Percentiles rank a stretch among this genome's conserved stretches.
Conservation (phyloP, 352 stramenopile genomes). For the Globisporangium polare region DNA sequence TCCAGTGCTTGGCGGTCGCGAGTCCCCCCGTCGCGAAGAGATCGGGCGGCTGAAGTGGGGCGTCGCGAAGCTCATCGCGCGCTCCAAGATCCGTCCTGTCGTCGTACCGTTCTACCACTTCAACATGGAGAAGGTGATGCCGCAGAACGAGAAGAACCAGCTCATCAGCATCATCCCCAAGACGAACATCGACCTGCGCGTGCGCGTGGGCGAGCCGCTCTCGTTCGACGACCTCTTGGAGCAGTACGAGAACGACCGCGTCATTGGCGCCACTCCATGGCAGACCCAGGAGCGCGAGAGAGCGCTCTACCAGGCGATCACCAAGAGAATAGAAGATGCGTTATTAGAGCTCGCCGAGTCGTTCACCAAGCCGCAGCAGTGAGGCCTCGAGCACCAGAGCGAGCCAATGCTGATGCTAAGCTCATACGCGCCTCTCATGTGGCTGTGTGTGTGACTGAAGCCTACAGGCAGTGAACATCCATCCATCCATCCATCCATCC, state of each 20-base stretch:
- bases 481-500: too few species aligned
- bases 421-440: background rate
- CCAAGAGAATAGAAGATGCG: slow-evolving; percentile 74
- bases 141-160: slow-evolving; percentile 70
- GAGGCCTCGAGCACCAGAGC: background rate
- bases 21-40: slow-evolving; percentile 53
- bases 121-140: slow-evolving; percentile 88
- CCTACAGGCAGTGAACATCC: background rate
- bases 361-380: background rate
- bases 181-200: slow-evolving; percentile 42
- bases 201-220: slow-evolving; percentile 72
- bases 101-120: slow-evolving; percentile 85
- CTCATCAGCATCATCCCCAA: slow-evolving; percentile 62
- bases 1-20: slow-evolving; percentile 63
- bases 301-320: slow-evolving; percentile 81
- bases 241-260: slow-evolving; percentile 41
- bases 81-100: slow-evolving; percentile 56
- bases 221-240: slow-evolving; percentile 83
- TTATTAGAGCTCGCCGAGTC: slow-evolving; percentile 54
- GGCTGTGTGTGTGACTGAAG: background rate
- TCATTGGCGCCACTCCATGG: slow-evolving; percentile 45
- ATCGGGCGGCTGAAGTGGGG: slow-evolving; percentile 87
- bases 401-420: background rate
- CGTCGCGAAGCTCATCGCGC: slow-evolving; percentile 82
- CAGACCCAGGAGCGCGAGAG: slow-evolving; percentile 63